phyloP scores from a whole-genome alignment of 1,284 basidiomycete species.

The Albatrellus sp. region DNA sequence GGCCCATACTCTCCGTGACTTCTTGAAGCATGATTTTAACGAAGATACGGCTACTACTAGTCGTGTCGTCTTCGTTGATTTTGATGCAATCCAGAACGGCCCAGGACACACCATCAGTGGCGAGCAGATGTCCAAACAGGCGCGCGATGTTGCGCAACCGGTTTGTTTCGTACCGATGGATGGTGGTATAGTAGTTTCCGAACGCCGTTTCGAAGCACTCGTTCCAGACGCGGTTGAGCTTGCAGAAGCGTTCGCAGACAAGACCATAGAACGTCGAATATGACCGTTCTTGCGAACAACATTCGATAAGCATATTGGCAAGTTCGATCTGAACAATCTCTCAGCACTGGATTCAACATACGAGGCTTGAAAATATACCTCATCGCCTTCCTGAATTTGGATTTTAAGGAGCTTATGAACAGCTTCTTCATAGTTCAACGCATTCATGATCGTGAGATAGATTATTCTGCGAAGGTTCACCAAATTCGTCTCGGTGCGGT shows the following conservation, averaged over 20 bases:
- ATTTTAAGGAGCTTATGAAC: conserved; percentile 96
- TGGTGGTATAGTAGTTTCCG: conserved; percentile 85
- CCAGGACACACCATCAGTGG: conserved; percentile 87
- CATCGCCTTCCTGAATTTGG: conserved; percentile 83
- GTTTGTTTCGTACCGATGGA: conserved; percentile 98
- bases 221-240: conserved; percentile 90
- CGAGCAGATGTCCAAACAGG: conserved; percentile 88
- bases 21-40: conserved; percentile 94
- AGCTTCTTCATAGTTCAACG: conserved; percentile 95
- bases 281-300: conserved; percentile 97
- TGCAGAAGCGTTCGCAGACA: conserved; percentile 92
- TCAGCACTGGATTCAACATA: conserved; percentile 5
- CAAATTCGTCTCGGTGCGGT: conserved; percentile 90
- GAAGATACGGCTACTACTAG: conserved; percentile 92
- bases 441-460: conserved; percentile 98
- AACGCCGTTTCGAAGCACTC: conserved; percentile 86
- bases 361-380: conserved; percentile 38
- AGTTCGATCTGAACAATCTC: conserved; percentile 63
- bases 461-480: conserved; percentile 92
- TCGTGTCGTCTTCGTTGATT: conserved; percentile 97
- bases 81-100: conserved; percentile 73
- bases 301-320: conserved; percentile 98
- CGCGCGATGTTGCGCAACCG: conserved; percentile 93
- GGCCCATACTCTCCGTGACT: conserved; percentile 87
- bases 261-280: conserved; percentile 96